Evolutionary conservation across 2,329 filamentous ascomycete genomes (phyloP), one percentile per base, ranked within the genome.

Genomic region (Aspergillus sp.): DNA sequence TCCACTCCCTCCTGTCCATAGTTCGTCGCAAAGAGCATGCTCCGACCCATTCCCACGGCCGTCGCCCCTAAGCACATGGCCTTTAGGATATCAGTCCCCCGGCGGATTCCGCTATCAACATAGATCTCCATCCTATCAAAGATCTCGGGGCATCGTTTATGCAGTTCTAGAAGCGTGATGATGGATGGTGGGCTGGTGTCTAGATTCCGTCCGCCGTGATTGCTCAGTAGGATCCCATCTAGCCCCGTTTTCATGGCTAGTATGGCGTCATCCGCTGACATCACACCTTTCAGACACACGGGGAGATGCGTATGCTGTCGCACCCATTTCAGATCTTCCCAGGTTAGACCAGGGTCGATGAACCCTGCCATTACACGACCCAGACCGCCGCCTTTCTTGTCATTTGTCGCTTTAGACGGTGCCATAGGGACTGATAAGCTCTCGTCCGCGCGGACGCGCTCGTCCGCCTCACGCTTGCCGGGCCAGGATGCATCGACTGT

Each of bases 241-340:
- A 77, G 67, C 0, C 77, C 77, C 46, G 70, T 62, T 41, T 74
- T 62, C 46, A 75, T 70, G 0, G 79, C 78, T 33, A 70, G 56
- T 12, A 69, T 69, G 0, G 79, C 79, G 56, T 83, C 79, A 23
- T 76, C 76, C 0, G 77, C 77, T 17, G 69, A 74, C 67, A 80
- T 79, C 2, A 82, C 71, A 0, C 79, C 79, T 59, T 82, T 82
- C 23, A 81, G 52, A 45, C 80, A 74, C n/a, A 82, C 68, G 0
- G 77, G 77, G 5, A 80, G 66, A 15, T 71, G 62, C 0, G 70
- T 71, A 48, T 74, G 67, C 46, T 69, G 55, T 35, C 72, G 66
- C 3, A 81, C 71, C 78, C 79, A 82, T 17, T 63, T 60, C 7
- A 82, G 58, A 55, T 81, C 78, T 4, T 69, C 66, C 80, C 77